Conservation (phyloP, 2,329 filamentous ascomycete genomes). For the Fusarium torreyae region DNA sequence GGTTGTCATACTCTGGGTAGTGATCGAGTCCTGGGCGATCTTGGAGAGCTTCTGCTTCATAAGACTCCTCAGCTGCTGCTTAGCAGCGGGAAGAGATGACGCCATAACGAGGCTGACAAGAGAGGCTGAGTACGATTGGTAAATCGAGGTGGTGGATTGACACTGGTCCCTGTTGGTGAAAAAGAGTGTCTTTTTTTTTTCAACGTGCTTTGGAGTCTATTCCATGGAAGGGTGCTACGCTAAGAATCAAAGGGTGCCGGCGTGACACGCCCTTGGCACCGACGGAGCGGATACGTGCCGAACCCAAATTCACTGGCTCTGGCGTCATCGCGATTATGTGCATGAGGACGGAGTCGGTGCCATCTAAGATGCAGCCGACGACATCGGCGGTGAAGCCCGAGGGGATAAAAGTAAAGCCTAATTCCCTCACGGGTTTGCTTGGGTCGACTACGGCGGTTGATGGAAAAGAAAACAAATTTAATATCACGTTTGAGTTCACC, state of each 20-base stretch:
- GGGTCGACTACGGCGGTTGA: conserved; percentile 20
- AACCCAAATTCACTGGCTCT: conserved; percentile 28
- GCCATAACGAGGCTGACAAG: conserved; percentile 60
- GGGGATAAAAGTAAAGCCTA: background rate
- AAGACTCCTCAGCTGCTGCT: conserved; percentile 80
- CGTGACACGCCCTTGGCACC: conserved; percentile 30
- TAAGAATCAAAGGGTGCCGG: conserved; percentile 27
- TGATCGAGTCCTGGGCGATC: conserved; percentile 74
- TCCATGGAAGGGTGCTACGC: conserved; percentile 25
- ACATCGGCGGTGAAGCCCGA: conserved; percentile 36
- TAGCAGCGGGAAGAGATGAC: conserved; percentile 73
- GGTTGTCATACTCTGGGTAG: conserved; percentile 76
- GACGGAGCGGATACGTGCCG: conserved; percentile 35
- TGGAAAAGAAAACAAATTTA: background rate
- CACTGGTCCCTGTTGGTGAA: conserved; percentile 22
- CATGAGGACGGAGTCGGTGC: conserved; percentile 25
- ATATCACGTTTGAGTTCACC: background rate
- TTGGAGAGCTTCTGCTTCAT: conserved; percentile 77
- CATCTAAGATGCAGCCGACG: conserved; percentile 8
- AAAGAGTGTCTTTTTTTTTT: conserved; percentile 22
- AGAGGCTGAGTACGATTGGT: conserved; percentile 10
- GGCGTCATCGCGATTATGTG: conserved; percentile 40
- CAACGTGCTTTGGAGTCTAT: conserved; percentile 16
- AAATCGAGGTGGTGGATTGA: conserved; percentile 22
- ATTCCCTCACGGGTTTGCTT: background rate